Percentiles rank a stretch among this genome's conserved stretches.
Evolutionary conservation across 305 asterid genomes (phyloP).

Genomic region (Lippia alba): DNA sequence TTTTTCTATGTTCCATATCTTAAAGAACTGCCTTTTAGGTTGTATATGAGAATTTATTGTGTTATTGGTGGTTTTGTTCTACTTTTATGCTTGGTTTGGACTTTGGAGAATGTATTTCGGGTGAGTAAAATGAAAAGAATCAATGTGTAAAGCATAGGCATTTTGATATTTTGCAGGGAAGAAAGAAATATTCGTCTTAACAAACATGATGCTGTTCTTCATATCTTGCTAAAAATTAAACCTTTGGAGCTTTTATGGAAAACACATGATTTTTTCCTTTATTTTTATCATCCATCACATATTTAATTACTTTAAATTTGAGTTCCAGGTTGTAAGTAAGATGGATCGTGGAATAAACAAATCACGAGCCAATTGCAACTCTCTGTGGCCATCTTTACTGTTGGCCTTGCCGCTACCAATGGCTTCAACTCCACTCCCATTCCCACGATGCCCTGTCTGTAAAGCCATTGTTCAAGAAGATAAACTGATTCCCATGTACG

Average conservation of each 20-base stretch:
- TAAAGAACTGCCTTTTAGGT: neutral
- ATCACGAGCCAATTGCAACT: slow-evolving; percentile 76
- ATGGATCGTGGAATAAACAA: slow-evolving; percentile 50
- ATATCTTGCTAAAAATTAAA: too few relatives aligned
- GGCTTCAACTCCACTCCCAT: slow-evolving; percentile 81
- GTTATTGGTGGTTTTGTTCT: too few relatives aligned
- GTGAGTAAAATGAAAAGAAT: neutral
- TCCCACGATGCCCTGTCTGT: slow-evolving; percentile 86
- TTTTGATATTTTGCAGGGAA: neutral
- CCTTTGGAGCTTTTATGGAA: neutral
- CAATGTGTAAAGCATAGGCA: neutral
- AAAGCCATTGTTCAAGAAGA: slow-evolving; percentile 74
- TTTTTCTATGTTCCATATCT: neutral
- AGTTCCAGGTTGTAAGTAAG: neutral
- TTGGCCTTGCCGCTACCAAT: slow-evolving; percentile 85
- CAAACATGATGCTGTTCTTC: too few relatives aligned
- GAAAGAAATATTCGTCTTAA: neutral
- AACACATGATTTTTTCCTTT: too few relatives aligned
- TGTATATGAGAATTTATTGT: neutral
- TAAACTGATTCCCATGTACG: slow-evolving; percentile 74
- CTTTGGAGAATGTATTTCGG: neutral
- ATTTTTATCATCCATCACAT: neutral
- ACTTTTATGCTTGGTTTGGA: neutral
- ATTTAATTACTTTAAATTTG: neutral
- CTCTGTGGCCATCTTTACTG: slow-evolving; percentile 94